These are phyloP conservation scores for Narthecium ossifragum DNA, from an alignment of 106 monocot species.

Conservation along the genomic window DNA sequence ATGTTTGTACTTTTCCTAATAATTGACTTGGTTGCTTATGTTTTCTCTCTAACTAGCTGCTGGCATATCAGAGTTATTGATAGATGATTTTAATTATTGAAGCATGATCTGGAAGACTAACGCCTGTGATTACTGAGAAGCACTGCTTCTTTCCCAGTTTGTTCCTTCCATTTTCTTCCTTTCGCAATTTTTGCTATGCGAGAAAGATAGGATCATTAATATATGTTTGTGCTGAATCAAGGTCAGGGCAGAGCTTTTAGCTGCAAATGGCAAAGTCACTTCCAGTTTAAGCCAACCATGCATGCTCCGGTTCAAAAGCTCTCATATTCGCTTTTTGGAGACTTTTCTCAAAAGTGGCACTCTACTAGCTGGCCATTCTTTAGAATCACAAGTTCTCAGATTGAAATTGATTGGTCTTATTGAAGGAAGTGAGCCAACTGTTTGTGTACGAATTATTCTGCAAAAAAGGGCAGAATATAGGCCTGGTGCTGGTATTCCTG, in stretches of 20 bases:
- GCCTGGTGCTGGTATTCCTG: conserved; percentile 37
- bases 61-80: too few species aligned
- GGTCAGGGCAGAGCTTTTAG: conserved; percentile 35
- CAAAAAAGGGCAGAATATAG: conserved; percentile 31
- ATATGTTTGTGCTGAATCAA: conserved; percentile 7
- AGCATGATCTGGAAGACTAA: too few species aligned
- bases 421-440: conserved; percentile 17
- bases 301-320: conserved; percentile 46
- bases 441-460: conserved; percentile 17
- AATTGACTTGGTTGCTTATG: too few species aligned
- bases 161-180: conserved; percentile 1
- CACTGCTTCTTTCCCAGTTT: neutral
- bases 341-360: conserved; percentile 23
- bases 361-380: conserved; percentile 28
- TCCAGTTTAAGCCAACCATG: conserved; percentile 28
- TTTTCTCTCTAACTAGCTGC: too few species aligned
- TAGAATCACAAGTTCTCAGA: conserved; percentile 28
- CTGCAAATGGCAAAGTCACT: conserved; percentile 13
- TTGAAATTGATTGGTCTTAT: conserved; percentile 26
- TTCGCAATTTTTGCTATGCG: neutral
- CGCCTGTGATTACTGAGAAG: too few species aligned
- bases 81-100: too few species aligned
- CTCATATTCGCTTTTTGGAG: conserved; percentile 19
- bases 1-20: too few species aligned
- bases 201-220: too few species aligned